Evolutionary conservation across 768 basidiomycete species (phyloP), one percentile per base, ranked within the genome.

Genomic region (Collybia mongolica): DNA sequence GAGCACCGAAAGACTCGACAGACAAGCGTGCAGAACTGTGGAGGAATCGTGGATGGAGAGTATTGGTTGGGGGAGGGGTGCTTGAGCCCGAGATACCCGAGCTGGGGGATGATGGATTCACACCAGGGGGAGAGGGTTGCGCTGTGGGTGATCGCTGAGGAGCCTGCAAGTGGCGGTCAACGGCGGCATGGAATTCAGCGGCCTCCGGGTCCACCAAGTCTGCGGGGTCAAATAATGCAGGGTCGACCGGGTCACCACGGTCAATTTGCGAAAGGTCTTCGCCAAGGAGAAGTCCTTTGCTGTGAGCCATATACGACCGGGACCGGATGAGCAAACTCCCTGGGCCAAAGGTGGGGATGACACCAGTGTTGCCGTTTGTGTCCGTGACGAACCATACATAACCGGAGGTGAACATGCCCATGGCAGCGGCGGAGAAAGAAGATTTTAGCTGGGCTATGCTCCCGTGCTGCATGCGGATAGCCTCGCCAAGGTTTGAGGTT

Each of bases 331-430:
- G 84, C 18, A 97, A 74, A 1, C 96, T 96, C 15, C 92, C 93
- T 0, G 91, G 78, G 5, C 91, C 94, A 61, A 93, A 90, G 0
- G 95, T 96, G 14, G 92, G 89, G 43, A 93, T 66, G 53, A 95
- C 77, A 20, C 83, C 93, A 28, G 72, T 74, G 55, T 79, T 76
- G 14, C 82, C 83, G 4, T 65, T 61, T 17, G 68, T 59, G 70
- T 92, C 88, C 2, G 80, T 80, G 52, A 95, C 92, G 64, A 96
- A 80, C 95, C 93, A 96, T 49, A 93, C 74, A 73, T 82, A 94
- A 46, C 92, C 92, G 24, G 80, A 82, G 49, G 83, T 83, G 59
- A 84, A 84, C 77, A 93, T 83, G 53, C 90, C 93, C 44, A 79
- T 71, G 29, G 78, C 91, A 2, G 90, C 84, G 4, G 90, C 85